These are phyloP conservation scores for Bipolaris oryzae DNA, from an alignment of 2,329 filamentous ascomycete genomes.

Conservation along the genomic window DNA sequence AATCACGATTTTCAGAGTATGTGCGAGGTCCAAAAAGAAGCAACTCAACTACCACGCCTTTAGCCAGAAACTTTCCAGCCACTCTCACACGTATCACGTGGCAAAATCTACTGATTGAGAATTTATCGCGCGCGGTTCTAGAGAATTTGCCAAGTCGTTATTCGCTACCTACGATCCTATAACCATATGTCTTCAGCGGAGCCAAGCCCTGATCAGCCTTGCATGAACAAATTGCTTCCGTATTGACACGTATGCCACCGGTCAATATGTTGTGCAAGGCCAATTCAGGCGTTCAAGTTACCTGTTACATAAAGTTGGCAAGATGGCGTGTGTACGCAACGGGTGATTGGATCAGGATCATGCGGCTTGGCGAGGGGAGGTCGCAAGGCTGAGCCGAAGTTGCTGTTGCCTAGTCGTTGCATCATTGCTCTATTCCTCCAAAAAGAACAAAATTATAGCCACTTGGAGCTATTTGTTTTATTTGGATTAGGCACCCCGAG, in stretches of 20 bases:
- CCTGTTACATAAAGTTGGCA: too few species aligned
- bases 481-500: background rate
- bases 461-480: background rate
- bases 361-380: background rate
- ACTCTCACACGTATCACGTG: too few species aligned
- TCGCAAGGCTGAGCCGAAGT: background rate
- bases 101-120: too few species aligned
- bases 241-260: background rate
- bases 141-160: too few species aligned
- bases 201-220: background rate
- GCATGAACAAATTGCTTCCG: background rate
- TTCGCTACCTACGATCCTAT: background rate
- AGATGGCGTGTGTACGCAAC: background rate
- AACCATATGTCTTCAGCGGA: too few species aligned
- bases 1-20: too few species aligned
- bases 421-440: background rate
- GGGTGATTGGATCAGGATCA: background rate
- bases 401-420: background rate
- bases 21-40: background rate
- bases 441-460: background rate
- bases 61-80: too few species aligned
- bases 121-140: too few species aligned
- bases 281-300: background rate
- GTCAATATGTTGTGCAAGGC: background rate
- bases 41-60: background rate